These are phyloP conservation scores for Nicotiana attenuata DNA, from an alignment of 257 asterid species.

Conservation along the genomic window DNA sequence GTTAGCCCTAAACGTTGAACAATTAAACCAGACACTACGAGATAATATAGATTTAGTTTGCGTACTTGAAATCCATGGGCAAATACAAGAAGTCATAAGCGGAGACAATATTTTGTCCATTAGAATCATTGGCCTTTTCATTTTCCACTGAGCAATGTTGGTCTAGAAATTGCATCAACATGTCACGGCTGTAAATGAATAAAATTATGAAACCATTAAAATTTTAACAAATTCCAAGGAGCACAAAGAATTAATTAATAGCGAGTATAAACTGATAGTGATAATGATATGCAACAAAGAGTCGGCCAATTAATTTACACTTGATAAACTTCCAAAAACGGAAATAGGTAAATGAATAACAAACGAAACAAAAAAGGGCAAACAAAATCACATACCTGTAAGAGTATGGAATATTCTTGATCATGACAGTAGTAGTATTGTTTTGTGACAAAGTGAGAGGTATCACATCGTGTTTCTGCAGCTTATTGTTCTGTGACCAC, in stretches of 20 bases:
- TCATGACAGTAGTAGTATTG: conserved; percentile 42
- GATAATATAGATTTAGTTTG: background rate
- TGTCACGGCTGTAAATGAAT: conserved; percentile 28
- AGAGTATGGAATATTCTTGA: conserved; percentile 54
- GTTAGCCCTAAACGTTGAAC: background rate
- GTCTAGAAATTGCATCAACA: conserved; percentile 37
- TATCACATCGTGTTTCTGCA: conserved; percentile 17
- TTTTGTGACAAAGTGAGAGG: conserved; percentile 30
- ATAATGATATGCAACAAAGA: background rate
- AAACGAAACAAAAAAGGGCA: background rate
- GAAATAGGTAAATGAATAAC: background rate
- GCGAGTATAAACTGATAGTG: background rate
- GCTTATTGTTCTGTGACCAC: background rate
- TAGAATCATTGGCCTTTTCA: background rate
- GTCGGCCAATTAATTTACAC: no score
- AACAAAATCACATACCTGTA: conserved; percentile 32
- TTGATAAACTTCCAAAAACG: background rate
- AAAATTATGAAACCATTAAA: background rate
- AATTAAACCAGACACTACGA: background rate
- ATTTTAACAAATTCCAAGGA: background rate
- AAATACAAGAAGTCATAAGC: conserved; percentile 68
- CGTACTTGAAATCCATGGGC: conserved; percentile 62
- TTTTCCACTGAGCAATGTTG: conserved; percentile 38
- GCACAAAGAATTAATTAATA: background rate
- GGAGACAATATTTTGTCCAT: background rate